Percentiles rank a stretch among this genome's conserved stretches.
Conservation (phyloP, 1,284 basidiomycete genomes). For the Leccinum variabile region DNA sequence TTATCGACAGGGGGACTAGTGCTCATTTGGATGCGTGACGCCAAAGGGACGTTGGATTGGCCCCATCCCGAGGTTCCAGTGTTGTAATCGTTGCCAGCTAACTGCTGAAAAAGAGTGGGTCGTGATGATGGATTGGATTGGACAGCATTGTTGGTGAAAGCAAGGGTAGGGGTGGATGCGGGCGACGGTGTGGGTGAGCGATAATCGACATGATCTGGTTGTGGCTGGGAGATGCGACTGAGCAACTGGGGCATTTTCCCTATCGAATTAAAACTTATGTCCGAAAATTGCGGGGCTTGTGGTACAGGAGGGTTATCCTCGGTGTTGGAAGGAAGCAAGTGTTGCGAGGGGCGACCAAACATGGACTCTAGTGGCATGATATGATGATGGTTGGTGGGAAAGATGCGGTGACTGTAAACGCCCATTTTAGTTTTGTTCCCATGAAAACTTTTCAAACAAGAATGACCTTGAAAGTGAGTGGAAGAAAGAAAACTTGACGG, state of each 20-base stretch:
- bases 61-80: background rate
- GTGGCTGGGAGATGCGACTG: constrained; percentile 42
- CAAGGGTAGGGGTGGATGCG: constrained; percentile 4
- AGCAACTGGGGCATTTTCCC: constrained; percentile 48
- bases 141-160: background rate
- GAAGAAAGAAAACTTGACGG: background rate
- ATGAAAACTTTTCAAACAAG: background rate
- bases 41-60: constrained; percentile 21
- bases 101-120: constrained; percentile 27
- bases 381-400: constrained; percentile 17
- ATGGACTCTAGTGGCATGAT: constrained; percentile 29
- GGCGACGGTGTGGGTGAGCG: constrained; percentile 36
- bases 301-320: constrained; percentile 16
- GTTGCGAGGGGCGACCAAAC: constrained; percentile 28
- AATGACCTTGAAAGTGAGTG: constrained; percentile 20
- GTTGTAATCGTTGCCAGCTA: constrained; percentile 11
- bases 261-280: constrained; percentile 47
- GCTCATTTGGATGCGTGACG: constrained; percentile 32
- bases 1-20: constrained; percentile 1
- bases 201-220: constrained; percentile 26
- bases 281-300: constrained; percentile 30
- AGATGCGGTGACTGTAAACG: constrained; percentile 12
- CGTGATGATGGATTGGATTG: constrained; percentile 20
- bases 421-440: constrained; percentile 13
- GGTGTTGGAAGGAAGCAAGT: constrained; percentile 22